Base-by-base conservation (phyloP, 306 rosid genomes). In the Pueraria montana region DNA sequence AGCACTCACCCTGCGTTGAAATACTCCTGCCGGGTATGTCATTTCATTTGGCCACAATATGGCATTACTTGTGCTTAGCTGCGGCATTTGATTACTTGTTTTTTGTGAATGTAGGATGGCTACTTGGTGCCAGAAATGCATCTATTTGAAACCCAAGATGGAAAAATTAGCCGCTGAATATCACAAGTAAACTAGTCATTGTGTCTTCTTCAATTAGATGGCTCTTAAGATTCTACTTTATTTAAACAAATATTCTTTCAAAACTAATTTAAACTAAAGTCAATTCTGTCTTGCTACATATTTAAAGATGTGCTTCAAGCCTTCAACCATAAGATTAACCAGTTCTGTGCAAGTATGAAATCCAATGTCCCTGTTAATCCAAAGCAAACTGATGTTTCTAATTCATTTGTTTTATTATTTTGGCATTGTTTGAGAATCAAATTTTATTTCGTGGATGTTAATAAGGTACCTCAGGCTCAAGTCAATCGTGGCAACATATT, bases 381-480 rank as follows among this genome's bases (percentile, higher is more conserved):
- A 38, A 52, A 42, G 5, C 32, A 36, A 73, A 43, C 55, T 1
- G 61, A 72, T 20, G 38, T 61, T 24, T n/a, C n/a, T n/a, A n/a
- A n/a, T n/a, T n/a, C n/a, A n/a, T n/a, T n/a, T n/a, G n/a, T n/a
- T n/a, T n/a, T 24, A n/a, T 52, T 5, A 27, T 46, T 38, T 48
- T 26, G 32, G 7, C 48, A 49, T 16, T 34, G 23, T 49, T 86
- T 42, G 79, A 95, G 99, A 81, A 4, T 64, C 80, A 91, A 90
- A 58, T 93, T 95, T 86, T 95, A 93, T 79, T 88, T 46, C 17
- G 97, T 93, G 72, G 99, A 93, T 82, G 99, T 95, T 66, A 95
- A 92, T 80, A 93, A 93, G 84, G 99, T 93, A 62, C 96, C 99
- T 75, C 93, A 92, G 81, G 2, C 91, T 79, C 87, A 93, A 27